Base-by-base conservation (phyloP, 1,139 yeast genomes). In the Yamadazyma diddensiae region DNA sequence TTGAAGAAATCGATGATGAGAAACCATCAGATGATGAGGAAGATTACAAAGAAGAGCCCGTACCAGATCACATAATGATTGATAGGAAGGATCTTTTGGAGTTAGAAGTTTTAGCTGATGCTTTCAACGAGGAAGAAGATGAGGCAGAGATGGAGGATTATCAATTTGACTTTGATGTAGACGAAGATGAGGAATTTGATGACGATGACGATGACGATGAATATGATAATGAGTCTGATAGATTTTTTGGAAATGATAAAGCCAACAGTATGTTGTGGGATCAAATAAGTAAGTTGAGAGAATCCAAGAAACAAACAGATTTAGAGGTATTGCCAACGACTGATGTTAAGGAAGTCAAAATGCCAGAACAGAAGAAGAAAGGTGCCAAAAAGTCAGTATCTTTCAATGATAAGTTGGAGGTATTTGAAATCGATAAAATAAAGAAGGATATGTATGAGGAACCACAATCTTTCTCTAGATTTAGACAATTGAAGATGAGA, bases 341-440 rank as follows among this genome's bases (percentile, higher is more conserved):
- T 18, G 20, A 16, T 5, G 17, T 26, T 6, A 14, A 6, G 11
- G 17, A 17, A 13, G 7, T 4, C n/a, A 15, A 18, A n/a, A 8
- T 5, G 7, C 5, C 6, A 10, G 9, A 14, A 5, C 15, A 33
- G n/a, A 25, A 34, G 12, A 20, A 17, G 10, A 41, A 29, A 36
- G 11, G 22, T 21, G 8, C 37, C n/a, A 62, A 61, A 41, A 76
- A 77, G 43, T 53, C 65, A 6, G 85, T 79, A 15, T 62, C 71
- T 14, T 79, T 79, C 55, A 70, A 79, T 1, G 60, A 68, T 2
- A 52, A 56, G 2, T 61, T 77, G 29, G 74, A 77, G 35, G 66
- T 80, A n/a, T 74, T 73, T 35, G 80, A 77, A 43, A 66, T 80
- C 17, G 82, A 77, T 31, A 75, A 72, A 46, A 61, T 78, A 11